Evolutionary conservation across 768 basidiomycete genomes (phyloP), one percentile per base, ranked within the genome.

Genomic region (Russula griseocarnosa): DNA sequence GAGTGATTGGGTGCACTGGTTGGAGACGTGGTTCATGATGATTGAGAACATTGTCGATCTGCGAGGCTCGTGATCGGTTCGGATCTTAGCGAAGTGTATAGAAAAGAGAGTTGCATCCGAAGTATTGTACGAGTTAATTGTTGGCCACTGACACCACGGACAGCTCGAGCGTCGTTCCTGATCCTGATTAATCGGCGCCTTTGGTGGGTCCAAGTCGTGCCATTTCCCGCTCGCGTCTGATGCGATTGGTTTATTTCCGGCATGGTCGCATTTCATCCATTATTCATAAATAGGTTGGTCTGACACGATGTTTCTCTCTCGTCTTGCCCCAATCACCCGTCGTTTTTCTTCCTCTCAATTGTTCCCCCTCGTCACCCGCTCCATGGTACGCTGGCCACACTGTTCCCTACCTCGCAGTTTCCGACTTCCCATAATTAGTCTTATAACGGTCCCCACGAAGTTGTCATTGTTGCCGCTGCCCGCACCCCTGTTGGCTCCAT

Each of bases 401-500:
- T 20, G 26, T 16, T 42, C 36, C 10, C n/a, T 38, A 5, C n/a
- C 5, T 52, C 26, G 18, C 16, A 57, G 38, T 60, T 42, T 57
- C 53, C 60, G 38, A 36, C 55, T 40, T n/a, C 55, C 69, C 40
- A 5, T 40, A 42, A 42, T 24, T 40, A 76, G 74, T 74, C 74
- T 59, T 77, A 66, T 66, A 66, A 58, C 66, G 66, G 79, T 77
- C 75, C 83, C 61, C 83, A 86, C 79, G 88, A 94, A 87, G 89
- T 85, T 64, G 92, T 94, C 79, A 96, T 98, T 78, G 90, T 97
- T 70, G 86, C 92, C 70, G 95, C 93, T 32, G 86, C 90, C 59
- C 87, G 97, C 68, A 99, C 97, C 14, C 94, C 97, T 50, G 90
- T 96, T 66, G 95, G 92, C 50, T 92, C 93, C 49, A 82, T 98